A percentile compares a stretch with the other conserved stretches of the same genome.
Evolutionary conservation across 352 stramenopile genomes (phyloP).

Genomic region (Blastocystis sp.): DNA sequence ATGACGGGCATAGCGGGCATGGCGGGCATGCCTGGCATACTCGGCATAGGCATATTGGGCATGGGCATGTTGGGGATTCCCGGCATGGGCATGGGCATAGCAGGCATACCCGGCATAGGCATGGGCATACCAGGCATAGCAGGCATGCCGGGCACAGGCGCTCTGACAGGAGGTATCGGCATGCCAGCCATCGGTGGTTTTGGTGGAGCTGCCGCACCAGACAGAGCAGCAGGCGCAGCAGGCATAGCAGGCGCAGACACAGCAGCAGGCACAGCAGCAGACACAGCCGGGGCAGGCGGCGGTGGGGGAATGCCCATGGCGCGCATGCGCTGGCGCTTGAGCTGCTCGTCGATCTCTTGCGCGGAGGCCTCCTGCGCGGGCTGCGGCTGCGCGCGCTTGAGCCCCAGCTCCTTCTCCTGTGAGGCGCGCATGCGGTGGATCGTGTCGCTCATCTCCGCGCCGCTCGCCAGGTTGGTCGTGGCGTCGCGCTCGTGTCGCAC

Average conservation of each 20-base stretch:
- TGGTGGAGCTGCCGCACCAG: background rate
- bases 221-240: too few species aligned
- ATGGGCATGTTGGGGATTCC: too few species aligned
- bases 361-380: background rate
- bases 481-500: constrained; percentile 93
- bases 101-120: background rate
- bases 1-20: background rate
- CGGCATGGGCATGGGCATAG: too few species aligned
- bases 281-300: background rate
- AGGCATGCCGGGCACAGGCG: background rate
- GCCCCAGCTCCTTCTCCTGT: background rate
- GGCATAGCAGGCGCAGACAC: too few species aligned
- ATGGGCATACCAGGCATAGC: background rate
- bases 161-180: background rate
- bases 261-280: background rate
- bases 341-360: background rate
- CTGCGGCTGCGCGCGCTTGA: background rate
- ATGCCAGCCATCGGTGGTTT: background rate
- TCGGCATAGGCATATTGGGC: too few species aligned
- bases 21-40: background rate
- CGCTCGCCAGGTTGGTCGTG: constrained; percentile 87
- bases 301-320: background rate
- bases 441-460: constrained; percentile 81
- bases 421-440: constrained; percentile 26
- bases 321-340: background rate